Conservation (phyloP, 2,329 filamentous ascomycete genomes). For the Ceratocystis albifundus region DNA sequence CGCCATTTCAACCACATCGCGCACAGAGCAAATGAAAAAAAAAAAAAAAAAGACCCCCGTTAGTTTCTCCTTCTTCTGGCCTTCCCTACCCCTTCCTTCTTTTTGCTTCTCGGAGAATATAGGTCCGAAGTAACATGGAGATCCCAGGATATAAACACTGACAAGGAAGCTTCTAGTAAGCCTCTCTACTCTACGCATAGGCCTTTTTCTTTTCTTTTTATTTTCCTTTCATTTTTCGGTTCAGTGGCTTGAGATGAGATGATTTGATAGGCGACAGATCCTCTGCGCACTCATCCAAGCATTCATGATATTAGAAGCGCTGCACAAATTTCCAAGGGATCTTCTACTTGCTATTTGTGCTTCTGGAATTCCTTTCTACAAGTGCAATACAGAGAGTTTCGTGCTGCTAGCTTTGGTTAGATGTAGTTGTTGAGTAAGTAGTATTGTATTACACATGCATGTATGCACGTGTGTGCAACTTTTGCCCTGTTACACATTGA, state of each 20-base stretch:
- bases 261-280: conserved; percentile 17
- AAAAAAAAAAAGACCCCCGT: too few species aligned
- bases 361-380: background rate
- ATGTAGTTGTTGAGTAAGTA: background rate
- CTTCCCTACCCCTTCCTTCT: background rate
- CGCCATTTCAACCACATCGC: background rate
- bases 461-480: background rate
- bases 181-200: conserved; percentile 4
- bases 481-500: background rate
- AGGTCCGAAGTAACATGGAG: conserved; percentile 8
- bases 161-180: conserved; percentile 8
- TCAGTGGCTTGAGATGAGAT: conserved; percentile 18
- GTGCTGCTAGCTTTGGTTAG: background rate
- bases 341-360: background rate
- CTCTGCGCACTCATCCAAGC: background rate
- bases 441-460: background rate
- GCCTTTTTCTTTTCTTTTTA: background rate
- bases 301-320: background rate
- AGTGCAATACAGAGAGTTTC: background rate
- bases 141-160: background rate
- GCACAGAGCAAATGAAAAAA: conserved; percentile 6
- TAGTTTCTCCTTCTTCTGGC: background rate
- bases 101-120: conserved; percentile 7
- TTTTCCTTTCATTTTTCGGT: background rate
- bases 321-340: conserved; percentile 7